A percentile compares a stretch with the other conserved stretches of the same genome.
phyloP scores from a whole-genome alignment of 2,329 filamentous ascomycete species.

The Colletotrichum limetticola region DNA sequence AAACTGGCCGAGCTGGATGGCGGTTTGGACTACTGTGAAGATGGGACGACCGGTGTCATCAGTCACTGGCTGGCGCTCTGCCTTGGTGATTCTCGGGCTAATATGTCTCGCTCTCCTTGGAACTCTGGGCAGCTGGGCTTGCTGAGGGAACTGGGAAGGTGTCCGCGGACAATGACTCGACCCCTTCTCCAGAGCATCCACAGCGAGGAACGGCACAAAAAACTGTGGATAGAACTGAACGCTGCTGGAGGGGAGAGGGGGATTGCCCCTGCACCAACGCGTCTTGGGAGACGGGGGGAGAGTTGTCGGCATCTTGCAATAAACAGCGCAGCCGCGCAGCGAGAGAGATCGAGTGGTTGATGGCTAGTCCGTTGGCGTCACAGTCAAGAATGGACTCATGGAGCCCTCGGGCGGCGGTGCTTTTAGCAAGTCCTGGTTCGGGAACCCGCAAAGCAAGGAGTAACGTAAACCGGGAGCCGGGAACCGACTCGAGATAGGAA shows the following conservation, averaged over 20 bases:
- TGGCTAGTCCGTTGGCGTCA: slow-evolving; percentile 15
- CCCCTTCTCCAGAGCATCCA: slow-evolving; percentile 31
- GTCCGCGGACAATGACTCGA: slow-evolving; percentile 25
- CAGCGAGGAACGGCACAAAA: slow-evolving; percentile 12
- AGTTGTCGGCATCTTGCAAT: background rate
- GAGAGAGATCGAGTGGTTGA: background rate
- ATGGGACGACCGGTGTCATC: slow-evolving; percentile 18
- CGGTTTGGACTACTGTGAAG: slow-evolving; percentile 19
- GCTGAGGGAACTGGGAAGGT: slow-evolving; percentile 2
- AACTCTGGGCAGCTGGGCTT: slow-evolving; percentile 6
- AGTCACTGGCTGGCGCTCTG: background rate
- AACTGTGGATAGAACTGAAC: background rate
- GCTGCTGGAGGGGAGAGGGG: slow-evolving; percentile 2
- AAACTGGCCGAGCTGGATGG: slow-evolving; percentile 11
- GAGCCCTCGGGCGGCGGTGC: slow-evolving; percentile 5
- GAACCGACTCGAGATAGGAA: slow-evolving; percentile 23
- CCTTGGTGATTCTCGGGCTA: slow-evolving; percentile 15
- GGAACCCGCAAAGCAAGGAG: slow-evolving; percentile 26
- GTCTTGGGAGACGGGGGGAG: slow-evolving; percentile 15
- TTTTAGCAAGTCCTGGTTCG: background rate
- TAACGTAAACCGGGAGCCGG: slow-evolving; percentile 16
- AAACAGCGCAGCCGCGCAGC: slow-evolving; percentile 1
- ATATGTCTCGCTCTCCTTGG: background rate
- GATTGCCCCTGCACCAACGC: slow-evolving; percentile 28
- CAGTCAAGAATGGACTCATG: slow-evolving; percentile 21